These are phyloP conservation scores for Aeminium ludgeri DNA, from an alignment of 495 filamentous ascomycete genomes.

Conservation along the genomic window DNA sequence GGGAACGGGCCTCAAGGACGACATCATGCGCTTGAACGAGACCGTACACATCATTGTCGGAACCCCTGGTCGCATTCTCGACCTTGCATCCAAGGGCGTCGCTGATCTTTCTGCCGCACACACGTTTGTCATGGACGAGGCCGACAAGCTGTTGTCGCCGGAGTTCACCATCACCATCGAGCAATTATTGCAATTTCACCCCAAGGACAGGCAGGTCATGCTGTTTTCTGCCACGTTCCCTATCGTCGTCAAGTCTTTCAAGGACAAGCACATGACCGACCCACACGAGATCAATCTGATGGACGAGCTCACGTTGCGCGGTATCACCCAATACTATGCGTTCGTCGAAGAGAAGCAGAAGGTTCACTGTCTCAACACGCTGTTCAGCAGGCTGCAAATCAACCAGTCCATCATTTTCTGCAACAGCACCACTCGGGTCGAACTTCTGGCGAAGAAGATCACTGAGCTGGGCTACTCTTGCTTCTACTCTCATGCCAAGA, in stretches of 20 bases:
- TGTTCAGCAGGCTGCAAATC: constrained; percentile 97
- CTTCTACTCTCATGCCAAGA: constrained; percentile 97
- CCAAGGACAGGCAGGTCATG: constrained; percentile 96
- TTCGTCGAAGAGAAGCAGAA: constrained; percentile 99
- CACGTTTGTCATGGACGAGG: constrained; percentile 98
- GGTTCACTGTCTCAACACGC: constrained; percentile 95
- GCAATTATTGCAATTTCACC: constrained; percentile 80
- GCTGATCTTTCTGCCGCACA: constrained; percentile 92
- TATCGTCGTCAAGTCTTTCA: constrained; percentile 88
- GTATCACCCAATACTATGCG: constrained; percentile 97
- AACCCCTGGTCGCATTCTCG: constrained; percentile 87
- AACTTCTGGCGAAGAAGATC: constrained; percentile 96
- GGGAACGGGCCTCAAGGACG: constrained; percentile 84
- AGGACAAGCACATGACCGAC: constrained; percentile 89
- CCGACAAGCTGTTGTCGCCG: constrained; percentile 87
- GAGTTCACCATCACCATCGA: constrained; percentile 97
- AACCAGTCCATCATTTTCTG: constrained; percentile 99
- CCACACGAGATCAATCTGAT: constrained; percentile 99
- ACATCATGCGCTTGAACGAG: constrained; percentile 88
- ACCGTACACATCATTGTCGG: constrained; percentile 95
- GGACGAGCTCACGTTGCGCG: constrained; percentile 95
- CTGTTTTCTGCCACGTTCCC: constrained; percentile 97
- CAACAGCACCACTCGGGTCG: constrained; percentile 96
- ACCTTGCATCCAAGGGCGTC: constrained; percentile 84
- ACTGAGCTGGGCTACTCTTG: constrained; percentile 97